Conservation (phyloP, 1,284 basidiomycete genomes). For the Boletus subluridellus region DNA sequence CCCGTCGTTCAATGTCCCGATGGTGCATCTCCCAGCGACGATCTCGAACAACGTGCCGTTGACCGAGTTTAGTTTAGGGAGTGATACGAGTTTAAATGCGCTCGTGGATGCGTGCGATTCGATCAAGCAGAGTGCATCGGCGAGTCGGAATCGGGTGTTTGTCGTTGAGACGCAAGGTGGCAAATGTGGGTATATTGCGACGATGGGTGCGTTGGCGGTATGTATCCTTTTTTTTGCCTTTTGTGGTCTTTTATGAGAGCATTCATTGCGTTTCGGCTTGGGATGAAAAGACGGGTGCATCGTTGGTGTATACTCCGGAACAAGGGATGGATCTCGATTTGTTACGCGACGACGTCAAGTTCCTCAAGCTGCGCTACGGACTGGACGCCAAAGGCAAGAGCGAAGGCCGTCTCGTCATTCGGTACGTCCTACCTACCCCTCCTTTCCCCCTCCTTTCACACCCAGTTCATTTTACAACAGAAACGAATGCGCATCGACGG, state of each 20-base stretch:
- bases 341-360: conserved; percentile 83
- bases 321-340: conserved; percentile 80
- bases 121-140: conserved; percentile 96
- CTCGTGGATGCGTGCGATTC: conserved; percentile 97
- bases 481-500: conserved; percentile 81
- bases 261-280: background rate
- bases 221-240: conserved; percentile 31
- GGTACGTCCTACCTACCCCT: conserved; percentile 44
- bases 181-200: conserved; percentile 92
- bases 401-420: conserved; percentile 90
- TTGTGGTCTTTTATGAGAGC: background rate
- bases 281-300: conserved; percentile 72
- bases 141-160: conserved; percentile 93
- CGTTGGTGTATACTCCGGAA: conserved; percentile 93
- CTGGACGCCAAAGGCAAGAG: conserved; percentile 87
- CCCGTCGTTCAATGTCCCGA: conserved; percentile 89
- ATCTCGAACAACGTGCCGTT: conserved; percentile 98
- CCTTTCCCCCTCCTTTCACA: background rate
- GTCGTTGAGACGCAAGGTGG: conserved; percentile 98
- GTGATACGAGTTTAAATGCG: conserved; percentile 94
- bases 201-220: conserved; percentile 92
- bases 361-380: conserved; percentile 82
- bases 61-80: conserved; percentile 93
- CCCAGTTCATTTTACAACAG: conserved; percentile 39
- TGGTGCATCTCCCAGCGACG: conserved; percentile 91